Evolutionary conservation across 2,329 filamentous ascomycete genomes (phyloP), one percentile per base, ranked within the genome.

Genomic region (Penicillium paneum): DNA sequence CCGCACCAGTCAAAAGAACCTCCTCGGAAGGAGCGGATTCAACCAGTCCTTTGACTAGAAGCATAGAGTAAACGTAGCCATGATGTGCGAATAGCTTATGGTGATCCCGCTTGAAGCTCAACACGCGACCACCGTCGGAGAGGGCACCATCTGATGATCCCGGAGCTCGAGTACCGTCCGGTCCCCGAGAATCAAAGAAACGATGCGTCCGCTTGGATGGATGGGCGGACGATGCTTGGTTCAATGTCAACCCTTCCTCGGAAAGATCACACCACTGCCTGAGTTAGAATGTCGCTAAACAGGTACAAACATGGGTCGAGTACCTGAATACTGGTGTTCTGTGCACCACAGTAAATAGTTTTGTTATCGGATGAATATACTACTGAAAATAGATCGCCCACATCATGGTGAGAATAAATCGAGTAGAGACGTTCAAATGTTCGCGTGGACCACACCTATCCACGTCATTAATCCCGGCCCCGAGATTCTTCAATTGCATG

Each of bases 31-130:
- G 85, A 0, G 83, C 79, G 7, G 87, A 87, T n/a, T 80, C 78
- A 4, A 90, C 81, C 7, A 90, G 80, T 0, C 89, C 90, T 57
- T 83, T 85, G 0, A 90, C 86, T 55, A 99, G 80, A 5, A 96
- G 80, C 93, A 97, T 97, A 72, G 91, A 95, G 72, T 97, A 97
- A 0, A 99, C 86, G 70, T 97, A 97, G 41, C 95, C 94, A 71
- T 87, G 93, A 71, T 99, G 94, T 1, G 94, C 91, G 74, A 96
- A 99, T 65, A 94, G 89, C 54, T 82, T 83, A 54, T 96, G 89
- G 52, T 92, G 87, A 21, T 89, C 83, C 46, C 86, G 84, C 66
- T 90, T 88, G 55, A 97, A 91, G 69, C 96, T 91, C 6, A 97
- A 76, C 1, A 88, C 81, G 32, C 85, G 81, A 1, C 85, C 85